Percentiles rank a stretch among this genome's conserved stretches.
Evolutionary conservation across 1,284 basidiomycete species (phyloP).

Genomic region (Malassezia sympodialis): DNA sequence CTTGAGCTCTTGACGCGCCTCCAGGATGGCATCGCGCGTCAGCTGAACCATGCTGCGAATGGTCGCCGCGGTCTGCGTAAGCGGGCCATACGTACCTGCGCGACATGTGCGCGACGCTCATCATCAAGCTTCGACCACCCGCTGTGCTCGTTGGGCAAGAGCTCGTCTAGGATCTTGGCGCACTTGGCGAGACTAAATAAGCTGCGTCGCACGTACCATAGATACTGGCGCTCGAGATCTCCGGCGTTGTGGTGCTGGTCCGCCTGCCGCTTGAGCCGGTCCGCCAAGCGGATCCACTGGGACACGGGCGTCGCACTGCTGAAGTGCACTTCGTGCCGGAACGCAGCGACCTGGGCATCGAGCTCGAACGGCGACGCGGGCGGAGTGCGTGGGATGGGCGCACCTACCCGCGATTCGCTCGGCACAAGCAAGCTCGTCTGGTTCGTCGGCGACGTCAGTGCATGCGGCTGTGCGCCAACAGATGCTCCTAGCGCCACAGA

Average conservation of each 20-base stretch:
- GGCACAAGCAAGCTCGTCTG: slow-evolving; percentile 1
- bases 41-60: slow-evolving; percentile 4
- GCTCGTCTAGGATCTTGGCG: slow-evolving; percentile 19
- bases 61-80: slow-evolving; percentile 12
- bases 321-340: slow-evolving; percentile 1
- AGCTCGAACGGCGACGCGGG: not conserved
- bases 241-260: slow-evolving; percentile 13
- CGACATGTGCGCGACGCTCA: slow-evolving; percentile 3
- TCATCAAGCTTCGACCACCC: slow-evolving; percentile 10
- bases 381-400: not conserved
- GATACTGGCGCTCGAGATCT: slow-evolving; percentile 12
- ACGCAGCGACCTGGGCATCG: slow-evolving; percentile 1
- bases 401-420: no score
- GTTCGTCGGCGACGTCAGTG: slow-evolving; percentile 15
- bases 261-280: slow-evolving; percentile 13
- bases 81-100: slow-evolving; percentile 5
- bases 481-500: not conserved
- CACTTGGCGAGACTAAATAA: slow-evolving; percentile 21
- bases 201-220: slow-evolving; percentile 11
- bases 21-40: slow-evolving; percentile 4
- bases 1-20: not conserved
- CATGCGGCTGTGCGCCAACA: not conserved
- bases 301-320: slow-evolving; percentile 2
- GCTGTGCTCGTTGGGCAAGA: slow-evolving; percentile 19
- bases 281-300: slow-evolving; percentile 14